Evolutionary conservation across 2,329 filamentous ascomycete genomes (phyloP).

Genomic region (Exophiala sp.): DNA sequence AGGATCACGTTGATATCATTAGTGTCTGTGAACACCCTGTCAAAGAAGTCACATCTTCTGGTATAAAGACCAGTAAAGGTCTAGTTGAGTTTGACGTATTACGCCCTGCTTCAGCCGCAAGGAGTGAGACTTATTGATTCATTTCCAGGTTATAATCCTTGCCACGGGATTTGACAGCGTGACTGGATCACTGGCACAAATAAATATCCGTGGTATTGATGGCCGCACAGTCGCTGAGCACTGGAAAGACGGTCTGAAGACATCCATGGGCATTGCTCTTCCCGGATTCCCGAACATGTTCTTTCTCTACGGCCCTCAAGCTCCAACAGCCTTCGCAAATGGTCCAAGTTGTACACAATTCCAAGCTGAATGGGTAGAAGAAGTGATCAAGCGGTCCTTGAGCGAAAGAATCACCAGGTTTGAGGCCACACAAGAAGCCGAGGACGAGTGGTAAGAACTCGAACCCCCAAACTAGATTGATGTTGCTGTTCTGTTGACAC

Average conservation of each 20-base stretch:
- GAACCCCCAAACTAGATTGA: no score
- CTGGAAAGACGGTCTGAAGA: conserved; percentile 38
- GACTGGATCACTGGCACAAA: conserved; percentile 41
- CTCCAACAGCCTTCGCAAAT: conserved; percentile 34
- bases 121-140: no score
- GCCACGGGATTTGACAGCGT: conserved; percentile 46
- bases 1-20: conserved; percentile 46
- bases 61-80: conserved; percentile 47
- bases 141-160: conserved; percentile 33
- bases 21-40: conserved; percentile 39
- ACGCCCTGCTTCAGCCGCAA: no score
- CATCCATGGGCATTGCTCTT: conserved; percentile 44
- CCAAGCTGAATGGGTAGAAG: no score
- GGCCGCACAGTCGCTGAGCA: conserved; percentile 34
- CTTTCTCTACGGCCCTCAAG: conserved; percentile 56
- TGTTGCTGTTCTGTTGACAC: no score
- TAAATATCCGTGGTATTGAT: conserved; percentile 37
- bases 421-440: no score
- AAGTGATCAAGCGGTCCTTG: no score
- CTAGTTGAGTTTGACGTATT: conserved; percentile 55
- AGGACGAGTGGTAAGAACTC: no score
- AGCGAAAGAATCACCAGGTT: no score
- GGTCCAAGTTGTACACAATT: no score
- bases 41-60: conserved; percentile 45
- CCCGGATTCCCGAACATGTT: conserved; percentile 50